A percentile compares a stretch with the other conserved stretches of the same genome.
These are phyloP conservation scores for Pisolithus tinctorius DNA, from an alignment of 768 basidiomycete genomes.

Conservation along the genomic window DNA sequence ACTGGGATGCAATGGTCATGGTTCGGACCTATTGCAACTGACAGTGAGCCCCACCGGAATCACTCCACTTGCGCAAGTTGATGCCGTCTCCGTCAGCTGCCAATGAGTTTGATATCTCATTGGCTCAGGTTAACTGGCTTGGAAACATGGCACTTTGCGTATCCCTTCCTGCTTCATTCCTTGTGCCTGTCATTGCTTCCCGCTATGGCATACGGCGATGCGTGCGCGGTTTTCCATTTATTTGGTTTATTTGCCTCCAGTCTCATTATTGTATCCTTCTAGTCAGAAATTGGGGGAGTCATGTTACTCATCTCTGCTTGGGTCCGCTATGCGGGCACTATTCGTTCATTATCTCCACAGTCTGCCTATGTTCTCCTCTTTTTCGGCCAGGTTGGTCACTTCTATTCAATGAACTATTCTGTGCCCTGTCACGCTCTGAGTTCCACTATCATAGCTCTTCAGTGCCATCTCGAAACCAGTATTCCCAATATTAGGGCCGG, in stretches of 20 bases:
- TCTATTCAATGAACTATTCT: not conserved
- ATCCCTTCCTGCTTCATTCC: slow-evolving; percentile 51
- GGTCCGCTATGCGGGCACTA: slow-evolving; percentile 66
- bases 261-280: not conserved
- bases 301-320: slow-evolving; percentile 54
- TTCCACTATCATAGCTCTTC: slow-evolving; percentile 36
- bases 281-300: slow-evolving; percentile 54
- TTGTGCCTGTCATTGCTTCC: slow-evolving; percentile 46
- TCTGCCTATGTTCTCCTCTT: slow-evolving; percentile 58
- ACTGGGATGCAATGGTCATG: slow-evolving; percentile 68
- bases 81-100: slow-evolving; percentile 34
- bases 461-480: slow-evolving; percentile 56
- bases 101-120: slow-evolving; percentile 52
- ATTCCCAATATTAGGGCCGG: slow-evolving; percentile 65
- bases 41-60: slow-evolving; percentile 36
- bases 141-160: slow-evolving; percentile 56
- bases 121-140: slow-evolving; percentile 69
- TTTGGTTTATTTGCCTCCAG: not conserved
- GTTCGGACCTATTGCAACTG: slow-evolving; percentile 78
- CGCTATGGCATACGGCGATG: slow-evolving; percentile 52
- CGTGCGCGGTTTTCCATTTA: slow-evolving; percentile 31
- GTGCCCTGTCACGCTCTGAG: not conserved
- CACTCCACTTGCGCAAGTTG: not conserved
- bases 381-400: slow-evolving; percentile 48
- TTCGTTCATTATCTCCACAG: slow-evolving; percentile 36